Evolutionary conservation across 176 grass and related monocot species (phyloP).

Genomic region (Microstegium vimineum): DNA sequence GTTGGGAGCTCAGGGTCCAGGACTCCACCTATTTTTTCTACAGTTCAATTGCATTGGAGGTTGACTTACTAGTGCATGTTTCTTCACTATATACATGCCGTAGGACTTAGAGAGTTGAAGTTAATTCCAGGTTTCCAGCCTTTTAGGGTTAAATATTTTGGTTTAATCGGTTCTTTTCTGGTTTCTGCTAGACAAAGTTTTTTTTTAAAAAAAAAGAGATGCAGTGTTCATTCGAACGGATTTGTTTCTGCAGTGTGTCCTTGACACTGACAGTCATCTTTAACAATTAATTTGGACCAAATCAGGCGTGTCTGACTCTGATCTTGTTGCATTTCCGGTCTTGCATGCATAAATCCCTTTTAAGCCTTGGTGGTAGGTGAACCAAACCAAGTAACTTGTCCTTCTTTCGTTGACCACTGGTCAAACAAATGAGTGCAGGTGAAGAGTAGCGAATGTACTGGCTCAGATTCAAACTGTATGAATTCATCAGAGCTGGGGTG

Average conservation of each 20-base stretch:
- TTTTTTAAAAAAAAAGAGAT: no score
- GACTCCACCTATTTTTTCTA: background rate
- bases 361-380: no score
- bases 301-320: no score
- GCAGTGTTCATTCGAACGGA: no score
- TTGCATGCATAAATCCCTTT: no score
- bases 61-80: background rate
- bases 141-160: background rate
- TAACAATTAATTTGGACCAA: no score
- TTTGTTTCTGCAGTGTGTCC: no score
- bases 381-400: background rate
- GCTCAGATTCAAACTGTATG: background rate
- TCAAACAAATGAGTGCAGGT: background rate
- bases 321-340: no score
- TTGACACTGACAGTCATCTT: no score
- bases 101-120: background rate
- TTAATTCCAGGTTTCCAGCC: no score
- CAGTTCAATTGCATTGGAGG: background rate
- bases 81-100: background rate
- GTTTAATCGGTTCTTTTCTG: background rate
- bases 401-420: background rate
- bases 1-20: background rate
- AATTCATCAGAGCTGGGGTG: background rate
- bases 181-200: background rate
- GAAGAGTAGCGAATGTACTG: no score